phyloP scores from a whole-genome alignment of 164 flowering plant genomes.

The Platanus orientalis region DNA sequence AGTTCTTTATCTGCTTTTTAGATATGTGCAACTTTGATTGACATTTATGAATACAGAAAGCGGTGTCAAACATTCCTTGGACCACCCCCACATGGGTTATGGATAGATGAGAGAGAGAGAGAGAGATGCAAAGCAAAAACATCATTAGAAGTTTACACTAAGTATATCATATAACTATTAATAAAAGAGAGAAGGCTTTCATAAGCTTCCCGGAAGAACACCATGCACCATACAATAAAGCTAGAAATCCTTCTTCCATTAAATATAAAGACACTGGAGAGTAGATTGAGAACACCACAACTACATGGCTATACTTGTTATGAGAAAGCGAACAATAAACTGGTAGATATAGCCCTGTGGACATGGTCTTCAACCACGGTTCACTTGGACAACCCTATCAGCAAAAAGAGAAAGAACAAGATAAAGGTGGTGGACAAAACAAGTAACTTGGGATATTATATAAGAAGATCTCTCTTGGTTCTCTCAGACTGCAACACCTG shows the following conservation, averaged over 20 bases:
- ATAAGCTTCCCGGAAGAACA: slow-evolving; percentile 24
- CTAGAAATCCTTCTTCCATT: slow-evolving; percentile 19
- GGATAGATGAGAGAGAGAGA: slow-evolving; percentile 8
- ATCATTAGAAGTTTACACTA: slow-evolving; percentile 2
- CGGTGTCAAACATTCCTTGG: slow-evolving; percentile 26
- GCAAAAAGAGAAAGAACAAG: slow-evolving; percentile 9
- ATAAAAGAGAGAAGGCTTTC: slow-evolving; percentile 13
- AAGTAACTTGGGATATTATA: slow-evolving; percentile 20
- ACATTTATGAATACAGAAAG: slow-evolving; percentile 10
- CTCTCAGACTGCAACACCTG: slow-evolving; percentile 35
- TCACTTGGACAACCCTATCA: slow-evolving; percentile 17
- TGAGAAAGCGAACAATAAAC: slow-evolving; percentile 30
- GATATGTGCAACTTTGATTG: slow-evolving; percentile 11
- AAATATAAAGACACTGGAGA: slow-evolving; percentile 20
- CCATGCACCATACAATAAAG: slow-evolving; percentile 18
- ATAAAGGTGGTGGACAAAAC: not conserved
- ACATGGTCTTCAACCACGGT: slow-evolving; percentile 23
- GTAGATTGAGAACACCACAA: slow-evolving; percentile 15
- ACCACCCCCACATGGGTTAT: slow-evolving; percentile 15
- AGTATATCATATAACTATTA: slow-evolving; percentile 12
- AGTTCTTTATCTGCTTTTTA: slow-evolving; percentile 10
- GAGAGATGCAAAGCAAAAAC: slow-evolving; percentile 6
- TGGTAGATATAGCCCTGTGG: slow-evolving; percentile 19
- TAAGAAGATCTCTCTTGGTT: slow-evolving; percentile 19
- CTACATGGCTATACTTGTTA: slow-evolving; percentile 25